Evolutionary conservation across 176 grass and related monocot species (phyloP), one percentile per base, ranked within the genome.

Genomic region (Zoysia pacifica): DNA sequence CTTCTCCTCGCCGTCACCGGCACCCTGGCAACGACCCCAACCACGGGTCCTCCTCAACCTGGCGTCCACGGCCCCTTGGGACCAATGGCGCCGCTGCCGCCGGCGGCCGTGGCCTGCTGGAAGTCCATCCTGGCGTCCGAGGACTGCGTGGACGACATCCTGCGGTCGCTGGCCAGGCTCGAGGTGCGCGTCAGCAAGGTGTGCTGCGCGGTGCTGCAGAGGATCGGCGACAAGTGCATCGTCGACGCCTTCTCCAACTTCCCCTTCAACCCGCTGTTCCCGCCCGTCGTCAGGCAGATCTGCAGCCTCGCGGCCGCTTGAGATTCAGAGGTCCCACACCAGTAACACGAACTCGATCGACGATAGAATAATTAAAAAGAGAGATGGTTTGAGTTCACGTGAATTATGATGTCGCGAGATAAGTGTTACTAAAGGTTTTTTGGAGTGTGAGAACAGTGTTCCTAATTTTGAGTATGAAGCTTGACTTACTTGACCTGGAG

Each of bases 161-260:
- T 59, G 7, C 2, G 14, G 41, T 81, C 43, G 42, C 20, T 81
- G 52, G 66, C 14, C 12, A 9, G 13, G 66, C 52, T 80, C 13
- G 40, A 48, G 19, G 0, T 70, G 19, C 78, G 53, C 41, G 7
- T 70, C 52, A 60, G 78, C 66, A 69, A 28, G 52, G 78, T 7
- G 5, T 81, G 78, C 53, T 81, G 53, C 67, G 45, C 65, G 19
- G 78, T 70, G 77, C 65, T 81, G 56, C 56, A 73, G 69, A 72
- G 51, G 68, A 51, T 73, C 36, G 69, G 58, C 69, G 46, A 52
- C 79, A 42, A 15, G 35, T 81, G 69, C 45, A 37, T 72, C 69
- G 3, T 49, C 6, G 16, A 28, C 11, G 58, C 36, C 79, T 82
- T 73, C 58, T 82, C 79, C 18, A 28, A 36, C 59, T 82, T 82